Conservation (phyloP, 441 rosid species). For the Jatropha multifida region DNA sequence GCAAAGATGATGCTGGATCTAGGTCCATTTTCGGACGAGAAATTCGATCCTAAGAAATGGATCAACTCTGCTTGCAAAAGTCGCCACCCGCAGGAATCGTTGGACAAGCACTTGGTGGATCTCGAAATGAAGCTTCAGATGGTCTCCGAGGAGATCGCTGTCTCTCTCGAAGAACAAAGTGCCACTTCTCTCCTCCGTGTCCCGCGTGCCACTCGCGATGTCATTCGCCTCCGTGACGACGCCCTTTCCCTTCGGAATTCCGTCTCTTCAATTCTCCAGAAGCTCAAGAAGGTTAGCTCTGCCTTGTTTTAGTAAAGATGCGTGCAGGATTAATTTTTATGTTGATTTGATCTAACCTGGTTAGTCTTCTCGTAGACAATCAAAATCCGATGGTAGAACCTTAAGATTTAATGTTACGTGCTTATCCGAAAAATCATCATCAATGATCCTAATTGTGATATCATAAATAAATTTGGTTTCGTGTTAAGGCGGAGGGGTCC, state of each 20-base stretch:
- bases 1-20: constrained; percentile 79
- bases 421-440: background rate
- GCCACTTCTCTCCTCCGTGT: constrained; percentile 86
- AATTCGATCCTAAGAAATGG: constrained; percentile 97
- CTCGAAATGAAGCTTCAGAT: constrained; percentile 99
- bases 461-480: constrained; percentile 2
- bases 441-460: background rate
- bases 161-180: constrained; percentile 95
- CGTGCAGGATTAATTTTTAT: constrained; percentile 3
- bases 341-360: constrained; percentile 21
- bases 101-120: constrained; percentile 90
- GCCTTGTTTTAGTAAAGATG: constrained; percentile 3
- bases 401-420: background rate
- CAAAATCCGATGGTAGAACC: background rate
- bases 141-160: constrained; percentile 93
- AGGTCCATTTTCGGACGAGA: constrained; percentile 90
- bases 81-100: constrained; percentile 83
- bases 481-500: constrained; percentile 84
- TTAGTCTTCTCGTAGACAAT: background rate
- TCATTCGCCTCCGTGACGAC: constrained; percentile 89
- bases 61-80: constrained; percentile 78
- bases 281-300: constrained; percentile 73
- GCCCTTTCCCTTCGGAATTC: constrained; percentile 83
- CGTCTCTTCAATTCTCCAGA: constrained; percentile 80
- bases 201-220: constrained; percentile 95